These are phyloP conservation scores for Verticillium tricorpus DNA, from an alignment of 2,329 filamentous ascomycete species.

Conservation along the genomic window DNA sequence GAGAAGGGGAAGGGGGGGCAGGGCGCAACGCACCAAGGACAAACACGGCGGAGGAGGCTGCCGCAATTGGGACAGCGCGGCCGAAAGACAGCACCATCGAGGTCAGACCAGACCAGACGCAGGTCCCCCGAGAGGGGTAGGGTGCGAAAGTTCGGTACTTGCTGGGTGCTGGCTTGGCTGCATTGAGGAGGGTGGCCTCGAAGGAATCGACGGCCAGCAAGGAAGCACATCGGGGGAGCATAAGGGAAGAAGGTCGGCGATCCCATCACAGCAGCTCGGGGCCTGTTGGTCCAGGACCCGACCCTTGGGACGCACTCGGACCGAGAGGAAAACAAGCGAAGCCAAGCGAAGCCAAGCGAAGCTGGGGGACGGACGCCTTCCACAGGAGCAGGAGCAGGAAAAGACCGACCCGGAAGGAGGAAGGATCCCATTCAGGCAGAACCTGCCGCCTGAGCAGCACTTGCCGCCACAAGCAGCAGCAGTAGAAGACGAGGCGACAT, in stretches of 20 bases:
- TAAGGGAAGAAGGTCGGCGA: background rate
- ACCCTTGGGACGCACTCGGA: background rate
- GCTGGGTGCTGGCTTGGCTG: background rate
- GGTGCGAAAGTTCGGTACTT: background rate
- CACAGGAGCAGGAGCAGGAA: too few species aligned
- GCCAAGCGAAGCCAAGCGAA: too few species aligned
- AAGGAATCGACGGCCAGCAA: background rate
- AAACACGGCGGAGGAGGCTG: background rate
- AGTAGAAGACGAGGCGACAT: background rate
- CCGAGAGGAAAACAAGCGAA: too few species aligned
- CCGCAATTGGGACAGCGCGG: background rate
- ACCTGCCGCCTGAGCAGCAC: background rate
- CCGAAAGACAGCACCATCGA: background rate
- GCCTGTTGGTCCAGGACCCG: background rate
- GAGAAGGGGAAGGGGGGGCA: too few species aligned
- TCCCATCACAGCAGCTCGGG: background rate
- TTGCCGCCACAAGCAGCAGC: too few species aligned
- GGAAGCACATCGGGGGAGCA: background rate
- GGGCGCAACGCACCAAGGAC: background rate
- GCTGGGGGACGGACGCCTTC: too few species aligned
- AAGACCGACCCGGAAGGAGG: too few species aligned
- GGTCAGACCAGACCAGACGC: background rate
- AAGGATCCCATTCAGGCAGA: background rate
- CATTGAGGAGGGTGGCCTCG: background rate
- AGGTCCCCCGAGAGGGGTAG: background rate